Percentiles rank a stretch among this genome's conserved stretches.
Evolutionary conservation across 2,329 filamentous ascomycete species (phyloP).

Genomic region (Nemania abortiva): DNA sequence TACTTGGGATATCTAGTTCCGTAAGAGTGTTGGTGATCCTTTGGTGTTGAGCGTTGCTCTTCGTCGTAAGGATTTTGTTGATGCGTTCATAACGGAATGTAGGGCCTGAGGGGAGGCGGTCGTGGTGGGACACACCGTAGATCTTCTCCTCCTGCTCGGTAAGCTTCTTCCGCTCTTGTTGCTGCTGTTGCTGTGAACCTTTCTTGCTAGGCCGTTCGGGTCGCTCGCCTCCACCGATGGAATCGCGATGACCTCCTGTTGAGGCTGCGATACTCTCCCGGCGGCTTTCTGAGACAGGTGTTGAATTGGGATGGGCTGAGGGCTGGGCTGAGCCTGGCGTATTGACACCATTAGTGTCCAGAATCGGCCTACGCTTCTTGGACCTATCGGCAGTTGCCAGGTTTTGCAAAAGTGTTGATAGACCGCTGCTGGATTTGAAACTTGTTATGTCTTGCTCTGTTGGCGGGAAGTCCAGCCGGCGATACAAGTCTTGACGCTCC

Average conservation of each 20-base stretch:
- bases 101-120: conserved; percentile 86
- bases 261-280: conserved; percentile 67
- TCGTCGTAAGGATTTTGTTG: conserved; percentile 81
- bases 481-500: conserved; percentile 88
- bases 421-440: conserved; percentile 84
- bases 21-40: conserved; percentile 79
- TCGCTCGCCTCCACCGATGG: conserved; percentile 57
- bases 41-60: conserved; percentile 79
- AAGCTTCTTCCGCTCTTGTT: conserved; percentile 75
- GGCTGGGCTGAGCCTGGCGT: conserved; percentile 57
- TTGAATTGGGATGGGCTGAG: conserved; percentile 49
- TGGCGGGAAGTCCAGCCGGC: conserved; percentile 84
- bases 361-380: conserved; percentile 83
- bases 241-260: conserved; percentile 57
- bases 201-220: conserved; percentile 62
- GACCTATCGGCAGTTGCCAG: conserved; percentile 86
- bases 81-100: conserved; percentile 89
- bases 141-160: conserved; percentile 79
- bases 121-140: conserved; percentile 88
- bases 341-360: conserved; percentile 68
- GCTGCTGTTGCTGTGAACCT: conserved; percentile 64
- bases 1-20: conserved; percentile 76
- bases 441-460: conserved; percentile 76
- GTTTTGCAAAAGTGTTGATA: conserved; percentile 84
- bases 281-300: conserved; percentile 58